Evolutionary conservation across 2,329 filamentous ascomycete genomes (phyloP), one percentile per base, ranked within the genome.

Genomic region (Byssochlamys sp.): DNA sequence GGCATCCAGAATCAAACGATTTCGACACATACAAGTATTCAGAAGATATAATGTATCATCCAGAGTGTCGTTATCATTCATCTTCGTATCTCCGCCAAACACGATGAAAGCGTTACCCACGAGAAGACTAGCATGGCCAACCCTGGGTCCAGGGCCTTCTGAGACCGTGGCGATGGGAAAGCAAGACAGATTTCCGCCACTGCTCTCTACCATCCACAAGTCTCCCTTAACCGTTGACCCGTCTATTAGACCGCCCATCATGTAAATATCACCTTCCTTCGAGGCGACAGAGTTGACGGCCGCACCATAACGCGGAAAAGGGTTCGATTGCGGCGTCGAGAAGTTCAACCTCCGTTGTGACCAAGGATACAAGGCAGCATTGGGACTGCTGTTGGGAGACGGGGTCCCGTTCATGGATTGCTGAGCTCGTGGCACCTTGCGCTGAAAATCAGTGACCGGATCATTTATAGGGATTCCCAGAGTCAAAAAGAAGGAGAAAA

Each of bases 31-130:
- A 97, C 94, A 96, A 54, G 94, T 99, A 76, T 99, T 99, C 55
- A 99, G 80, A 54, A 99, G 82, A 74, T 99, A 99, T 11, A 99
- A 78, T 0, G 94, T 97, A 75, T 99, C 92, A 67, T 99, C 94
- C 58, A 99, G 78, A 53, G 89, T 81, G 73, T 99, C 94, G 31
- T 85, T 84, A 68, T 97, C 94, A 57, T 96, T 91, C 70, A 96
- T 88, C 75, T 99, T 99, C 55, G 94, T 99, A 73, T 99, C 95
- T 69, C 94, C 94, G 54, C 94, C 95, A 69, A 97, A 99, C 11
- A 99, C 94, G 65, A 99, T 99, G 72, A 97, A 99, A 0, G 94
- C 94, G 74, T 99, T 99, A 58, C 95, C 95, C 56, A 99, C 94
- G 14, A 99, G 81, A 67, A 99, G 79, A 78, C 91, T 95, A 24